Conservation (phyloP, 129 eudicot species). For the Tanacetum coccineum region DNA sequence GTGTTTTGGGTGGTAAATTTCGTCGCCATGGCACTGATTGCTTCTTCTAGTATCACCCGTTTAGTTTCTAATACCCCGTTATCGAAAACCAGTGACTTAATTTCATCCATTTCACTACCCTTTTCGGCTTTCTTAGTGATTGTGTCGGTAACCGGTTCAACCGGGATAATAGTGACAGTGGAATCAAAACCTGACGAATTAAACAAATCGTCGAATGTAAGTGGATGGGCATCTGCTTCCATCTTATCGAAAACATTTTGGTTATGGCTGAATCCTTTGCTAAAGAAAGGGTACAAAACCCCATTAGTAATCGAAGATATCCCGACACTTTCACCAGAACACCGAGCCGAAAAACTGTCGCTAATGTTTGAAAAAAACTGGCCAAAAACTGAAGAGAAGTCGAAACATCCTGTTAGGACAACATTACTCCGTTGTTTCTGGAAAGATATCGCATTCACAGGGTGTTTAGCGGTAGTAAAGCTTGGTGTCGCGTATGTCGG, state of each 20-base stretch:
- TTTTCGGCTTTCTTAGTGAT: conserved; percentile 40
- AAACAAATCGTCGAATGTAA: conserved; percentile 31
- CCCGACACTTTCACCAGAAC: conserved; percentile 54
- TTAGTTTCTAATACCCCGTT: conserved; percentile 18
- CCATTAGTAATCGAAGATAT: conserved; percentile 48
- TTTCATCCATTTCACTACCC: conserved; percentile 35
- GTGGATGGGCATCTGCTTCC: conserved; percentile 64
- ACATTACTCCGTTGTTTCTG: conserved; percentile 55
- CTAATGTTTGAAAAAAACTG: conserved; percentile 47
- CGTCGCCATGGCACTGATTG: conserved; percentile 32
- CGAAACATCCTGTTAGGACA: conserved; percentile 43
- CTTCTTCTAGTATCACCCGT: conserved; percentile 34
- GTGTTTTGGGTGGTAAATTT: conserved; percentile 47
- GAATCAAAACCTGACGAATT: conserved; percentile 28
- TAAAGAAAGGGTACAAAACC: conserved; percentile 52
- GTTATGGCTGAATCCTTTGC: conserved; percentile 56
- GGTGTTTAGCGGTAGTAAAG: conserved; percentile 35
- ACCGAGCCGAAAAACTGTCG: conserved; percentile 50
- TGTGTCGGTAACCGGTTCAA: conserved; percentile 39
- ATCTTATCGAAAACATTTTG: conserved; percentile 42
- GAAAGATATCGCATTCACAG: conserved; percentile 51
- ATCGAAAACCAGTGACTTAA: conserved; percentile 36
- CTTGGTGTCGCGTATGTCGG: conserved; percentile 53
- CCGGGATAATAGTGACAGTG: conserved; percentile 39
- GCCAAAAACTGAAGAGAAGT: conserved; percentile 50